Evolutionary conservation across 2,329 filamentous ascomycete genomes (phyloP).

Genomic region (Talaromyces sp.): DNA sequence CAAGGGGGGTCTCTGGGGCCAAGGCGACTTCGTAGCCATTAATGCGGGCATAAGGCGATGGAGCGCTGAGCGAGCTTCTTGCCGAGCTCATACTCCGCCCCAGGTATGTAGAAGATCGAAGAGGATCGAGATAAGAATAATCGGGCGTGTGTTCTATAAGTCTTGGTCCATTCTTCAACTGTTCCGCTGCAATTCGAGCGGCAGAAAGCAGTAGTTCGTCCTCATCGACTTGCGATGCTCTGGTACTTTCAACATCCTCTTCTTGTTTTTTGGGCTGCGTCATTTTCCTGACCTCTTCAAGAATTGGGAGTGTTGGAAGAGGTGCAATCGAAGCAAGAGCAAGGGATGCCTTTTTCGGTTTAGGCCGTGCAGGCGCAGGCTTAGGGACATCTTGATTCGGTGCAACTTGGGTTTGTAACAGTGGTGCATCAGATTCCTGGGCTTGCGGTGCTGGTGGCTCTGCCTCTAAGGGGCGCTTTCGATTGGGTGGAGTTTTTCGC

Average conservation of each 20-base stretch:
- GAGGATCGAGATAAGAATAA: conserved; percentile 20
- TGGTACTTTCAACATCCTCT: conserved; percentile 17
- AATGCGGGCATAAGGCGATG: conserved; percentile 23
- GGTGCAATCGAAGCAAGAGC: conserved; percentile 26
- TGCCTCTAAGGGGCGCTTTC: conserved; percentile 24
- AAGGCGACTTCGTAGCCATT: conserved; percentile 39
- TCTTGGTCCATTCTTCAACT: conserved; percentile 30
- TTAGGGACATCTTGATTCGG: conserved; percentile 3
- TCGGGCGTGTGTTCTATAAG: conserved; percentile 23
- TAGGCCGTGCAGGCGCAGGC: conserved; percentile 1
- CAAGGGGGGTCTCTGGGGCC: conserved; percentile 32
- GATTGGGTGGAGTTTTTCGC: conserved; percentile 17
- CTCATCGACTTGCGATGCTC: conserved; percentile 30
- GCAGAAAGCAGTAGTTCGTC: conserved; percentile 38
- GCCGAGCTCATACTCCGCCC: conserved; percentile 20
- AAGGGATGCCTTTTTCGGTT: conserved; percentile 22
- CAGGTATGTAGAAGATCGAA: conserved; percentile 23
- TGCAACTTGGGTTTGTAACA: not conserved
- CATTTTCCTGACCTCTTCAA: conserved; percentile 26
- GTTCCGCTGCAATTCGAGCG: conserved; percentile 36
- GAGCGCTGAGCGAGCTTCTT: conserved; percentile 20
- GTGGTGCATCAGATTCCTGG: not conserved
- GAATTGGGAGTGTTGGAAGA: conserved; percentile 28
- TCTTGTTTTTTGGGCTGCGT: conserved; percentile 19
- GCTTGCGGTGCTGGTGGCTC: conserved; percentile 14